Evolutionary conservation across 179 eudicot species (phyloP).

Genomic region (Kewa caespitosa): DNA sequence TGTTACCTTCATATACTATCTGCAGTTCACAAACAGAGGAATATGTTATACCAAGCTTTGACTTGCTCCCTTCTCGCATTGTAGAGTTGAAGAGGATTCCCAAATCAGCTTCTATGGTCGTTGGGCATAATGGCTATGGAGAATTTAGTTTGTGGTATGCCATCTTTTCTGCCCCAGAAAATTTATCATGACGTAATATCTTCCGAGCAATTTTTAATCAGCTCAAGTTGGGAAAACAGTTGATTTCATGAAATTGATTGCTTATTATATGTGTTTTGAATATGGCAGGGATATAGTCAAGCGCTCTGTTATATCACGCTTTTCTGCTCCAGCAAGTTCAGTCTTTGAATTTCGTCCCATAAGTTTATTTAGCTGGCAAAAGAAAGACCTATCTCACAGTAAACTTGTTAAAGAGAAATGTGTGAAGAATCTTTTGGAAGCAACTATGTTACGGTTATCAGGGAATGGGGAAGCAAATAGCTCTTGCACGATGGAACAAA

Average conservation of each 20-base stretch:
- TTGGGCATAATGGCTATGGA: slow-evolving; percentile 94
- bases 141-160: slow-evolving; percentile 84
- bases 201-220: slow-evolving; percentile 1
- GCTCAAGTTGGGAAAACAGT: neutral
- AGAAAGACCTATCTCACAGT: slow-evolving; percentile 26
- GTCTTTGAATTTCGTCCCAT: slow-evolving; percentile 55
- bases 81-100: slow-evolving; percentile 83
- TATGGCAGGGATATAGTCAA: slow-evolving; percentile 65
- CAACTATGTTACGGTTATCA: slow-evolving; percentile 43
- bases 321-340: slow-evolving; percentile 70
- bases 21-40: slow-evolving; percentile 59
- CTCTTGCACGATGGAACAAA: slow-evolving; percentile 33
- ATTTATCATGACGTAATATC: neutral
- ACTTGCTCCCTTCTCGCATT: slow-evolving; percentile 58
- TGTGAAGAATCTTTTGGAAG: slow-evolving; percentile 48
- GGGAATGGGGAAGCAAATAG: slow-evolving; percentile 24
- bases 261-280: slow-evolving; percentile 1
- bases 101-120: slow-evolving; percentile 46
- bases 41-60: slow-evolving; percentile 62
- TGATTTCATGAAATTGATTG: neutral
- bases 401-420: slow-evolving; percentile 33
- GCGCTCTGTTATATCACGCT: slow-evolving; percentile 57
- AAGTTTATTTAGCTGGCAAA: slow-evolving; percentile 57
- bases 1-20: slow-evolving; percentile 15
- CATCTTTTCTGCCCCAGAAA: slow-evolving; percentile 5